Evolutionary conservation across 225 moss, liverwort and hornwort genomes (phyloP), one percentile per base, ranked within the genome.

Genomic region (Takakia lepidozioides): DNA sequence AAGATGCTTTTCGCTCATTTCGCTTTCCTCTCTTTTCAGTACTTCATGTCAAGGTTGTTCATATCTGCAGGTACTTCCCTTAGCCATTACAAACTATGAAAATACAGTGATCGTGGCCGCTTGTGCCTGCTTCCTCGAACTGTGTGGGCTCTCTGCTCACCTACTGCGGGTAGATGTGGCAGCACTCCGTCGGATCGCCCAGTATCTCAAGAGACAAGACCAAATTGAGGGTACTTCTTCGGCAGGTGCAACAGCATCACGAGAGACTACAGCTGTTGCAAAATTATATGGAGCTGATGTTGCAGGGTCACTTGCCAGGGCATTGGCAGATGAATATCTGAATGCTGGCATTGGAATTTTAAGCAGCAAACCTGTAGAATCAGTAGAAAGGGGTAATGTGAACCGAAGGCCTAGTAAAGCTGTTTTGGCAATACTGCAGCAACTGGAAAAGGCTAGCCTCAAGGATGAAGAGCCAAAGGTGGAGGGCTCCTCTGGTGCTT

Each of bases 361-460:
- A 13, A 79, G 61, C 48, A 70, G 71, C 47, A 86, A 79, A 37
- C n/a, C n/a, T n/a, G n/a, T n/a, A n/a, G n/a, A n/a, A n/a, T n/a
- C n/a, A n/a, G n/a, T n/a, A n/a, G n/a, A n/a, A n/a, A n/a, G n/a
- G n/a, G 51, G 57, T n/a, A 23, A 38, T 26, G 55, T 71, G 34
- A 70, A 57, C 68, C 39, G 25, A 39, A 80, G 74, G 37, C 56
- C 73, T 27, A 62, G 71, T 61, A 61, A 82, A 57, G 49, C 68
- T 5, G 46, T 84, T 46, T 51, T 66, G 52, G 55, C 68, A 22
- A 58, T 77, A 29, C 56, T 78, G 59, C 76, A 84, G 48, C 63
- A 79, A 29, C 69, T 95, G 60, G 93, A 95, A 64, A 77, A 80
- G 66, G 84, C 93, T 49, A 89, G 69, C 61, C 70, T 89, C 55